phyloP scores from a whole-genome alignment of 345 rosid genomes.

The Tarenaya hassleriana region DNA sequence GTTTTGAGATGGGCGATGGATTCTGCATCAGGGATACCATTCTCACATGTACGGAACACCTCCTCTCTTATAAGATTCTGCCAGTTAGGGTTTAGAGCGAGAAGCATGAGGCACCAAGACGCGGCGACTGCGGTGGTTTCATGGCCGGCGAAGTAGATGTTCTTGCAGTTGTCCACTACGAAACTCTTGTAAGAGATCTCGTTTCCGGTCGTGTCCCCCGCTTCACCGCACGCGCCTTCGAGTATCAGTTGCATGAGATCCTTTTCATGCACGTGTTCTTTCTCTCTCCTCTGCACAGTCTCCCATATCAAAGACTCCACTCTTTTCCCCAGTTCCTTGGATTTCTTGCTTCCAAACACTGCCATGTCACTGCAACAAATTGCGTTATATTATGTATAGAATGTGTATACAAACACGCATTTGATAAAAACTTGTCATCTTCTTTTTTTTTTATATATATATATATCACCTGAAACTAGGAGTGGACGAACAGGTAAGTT shows the following conservation, averaged over 20 bases:
- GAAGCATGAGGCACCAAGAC: conserved; percentile 85
- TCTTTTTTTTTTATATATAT: too few relatives aligned
- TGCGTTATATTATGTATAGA: background rate
- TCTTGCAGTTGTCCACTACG: conserved; percentile 80
- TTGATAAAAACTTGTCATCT: too few relatives aligned
- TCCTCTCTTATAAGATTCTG: conserved; percentile 54
- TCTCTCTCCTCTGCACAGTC: conserved; percentile 48
- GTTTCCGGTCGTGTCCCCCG: conserved; percentile 24
- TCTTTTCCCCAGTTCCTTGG: conserved; percentile 46
- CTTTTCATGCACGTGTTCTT: conserved; percentile 34
- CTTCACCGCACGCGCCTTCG: conserved; percentile 49
- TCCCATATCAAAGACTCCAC: conserved; percentile 65
- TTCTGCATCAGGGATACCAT: conserved; percentile 36
- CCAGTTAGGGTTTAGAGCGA: conserved; percentile 71
- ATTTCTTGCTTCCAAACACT: conserved; percentile 33
- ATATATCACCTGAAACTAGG: too few relatives aligned
- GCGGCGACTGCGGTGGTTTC: conserved; percentile 70
- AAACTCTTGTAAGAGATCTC: conserved; percentile 46
- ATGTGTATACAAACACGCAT: too few relatives aligned
- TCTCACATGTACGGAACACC: conserved; percentile 37
- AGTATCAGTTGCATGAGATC: conserved; percentile 66
- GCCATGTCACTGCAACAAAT: conserved; percentile 27
- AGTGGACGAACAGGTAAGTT: too few relatives aligned
- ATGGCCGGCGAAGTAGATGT: conserved; percentile 77
- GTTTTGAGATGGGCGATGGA: conserved; percentile 45